Evolutionary conservation across 495 filamentous ascomycete species (phyloP).

Genomic region (Aspergillus nanangensis): DNA sequence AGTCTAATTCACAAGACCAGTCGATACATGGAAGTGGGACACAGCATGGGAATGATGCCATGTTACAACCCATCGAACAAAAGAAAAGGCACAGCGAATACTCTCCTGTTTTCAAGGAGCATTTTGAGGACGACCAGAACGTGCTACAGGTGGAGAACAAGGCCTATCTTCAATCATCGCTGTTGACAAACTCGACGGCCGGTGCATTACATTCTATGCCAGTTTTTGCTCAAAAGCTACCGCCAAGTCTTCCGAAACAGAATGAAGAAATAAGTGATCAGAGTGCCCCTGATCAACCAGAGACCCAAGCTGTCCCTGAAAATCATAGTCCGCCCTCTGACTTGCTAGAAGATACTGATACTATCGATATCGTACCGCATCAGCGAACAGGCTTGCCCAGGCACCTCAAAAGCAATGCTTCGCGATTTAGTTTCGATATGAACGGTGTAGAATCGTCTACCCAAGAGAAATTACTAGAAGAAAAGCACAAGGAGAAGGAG

Average conservation of each 20-base stretch:
- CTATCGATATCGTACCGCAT: conserved; percentile 34
- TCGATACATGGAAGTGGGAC: conserved; percentile 4
- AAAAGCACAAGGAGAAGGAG: conserved; percentile 73
- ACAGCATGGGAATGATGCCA: background rate
- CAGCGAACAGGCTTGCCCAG: conserved; percentile 49
- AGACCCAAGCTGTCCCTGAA: conserved; percentile 6
- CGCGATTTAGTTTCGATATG: conserved; percentile 91
- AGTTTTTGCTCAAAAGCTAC: conserved; percentile 49
- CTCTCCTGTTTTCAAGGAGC: conserved; percentile 62
- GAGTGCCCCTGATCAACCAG: conserved; percentile 2
- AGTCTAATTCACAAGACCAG: conserved; percentile 11
- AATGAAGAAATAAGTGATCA: conserved; percentile 10
- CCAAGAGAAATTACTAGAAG: conserved; percentile 80
- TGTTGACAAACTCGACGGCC: conserved; percentile 37
- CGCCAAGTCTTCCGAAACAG: conserved; percentile 32
- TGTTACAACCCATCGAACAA: conserved; percentile 19
- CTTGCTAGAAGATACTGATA: conserved; percentile 28
- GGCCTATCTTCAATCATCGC: conserved; percentile 41
- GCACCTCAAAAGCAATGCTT: conserved; percentile 83
- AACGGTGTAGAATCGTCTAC: conserved; percentile 66
- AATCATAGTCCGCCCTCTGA: conserved; percentile 4
- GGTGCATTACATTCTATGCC: conserved; percentile 37
- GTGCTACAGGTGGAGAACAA: conserved; percentile 46
- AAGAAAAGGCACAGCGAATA: conserved; percentile 39
- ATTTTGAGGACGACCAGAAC: conserved; percentile 60